These are phyloP conservation scores for Spiromastix sp. DNA, from an alignment of 2,329 filamentous ascomycete species.

Conservation along the genomic window DNA sequence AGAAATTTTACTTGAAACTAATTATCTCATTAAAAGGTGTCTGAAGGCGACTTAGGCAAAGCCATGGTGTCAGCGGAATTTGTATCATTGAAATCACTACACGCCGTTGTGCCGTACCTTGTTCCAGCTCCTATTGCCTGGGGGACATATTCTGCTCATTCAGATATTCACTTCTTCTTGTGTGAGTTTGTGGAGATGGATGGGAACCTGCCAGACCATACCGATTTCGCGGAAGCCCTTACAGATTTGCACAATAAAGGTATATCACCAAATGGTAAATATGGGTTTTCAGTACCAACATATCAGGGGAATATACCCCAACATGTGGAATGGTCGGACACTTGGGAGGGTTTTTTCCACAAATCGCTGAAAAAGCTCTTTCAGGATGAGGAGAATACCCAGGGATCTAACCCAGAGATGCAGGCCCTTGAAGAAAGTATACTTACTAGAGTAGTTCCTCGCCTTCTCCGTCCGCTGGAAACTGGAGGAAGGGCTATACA, in stretches of 20 bases:
- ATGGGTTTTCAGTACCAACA: conserved; percentile 18
- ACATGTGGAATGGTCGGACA: conserved; percentile 24
- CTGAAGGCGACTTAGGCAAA: conserved; percentile 15
- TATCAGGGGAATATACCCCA: conserved; percentile 21
- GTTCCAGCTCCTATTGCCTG: conserved; percentile 33
- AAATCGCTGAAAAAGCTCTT: conserved; percentile 23
- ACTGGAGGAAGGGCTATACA: conserved; percentile 29
- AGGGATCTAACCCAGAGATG: conserved; percentile 14
- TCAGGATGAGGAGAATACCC: conserved; percentile 17
- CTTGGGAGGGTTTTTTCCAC: conserved; percentile 30
- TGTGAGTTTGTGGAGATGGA: conserved; percentile 31
- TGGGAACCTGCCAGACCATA: conserved; percentile 19
- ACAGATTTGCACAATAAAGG: conserved; percentile 22
- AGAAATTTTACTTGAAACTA: no score
- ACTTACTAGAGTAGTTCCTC: conserved; percentile 36
- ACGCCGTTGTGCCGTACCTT: conserved; percentile 25
- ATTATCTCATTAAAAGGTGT: no score
- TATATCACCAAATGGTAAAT: conserved; percentile 24
- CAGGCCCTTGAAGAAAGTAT: conserved; percentile 17
- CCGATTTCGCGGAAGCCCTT: conserved; percentile 16
- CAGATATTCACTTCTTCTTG: conserved; percentile 33
- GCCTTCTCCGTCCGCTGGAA: conserved; percentile 36
- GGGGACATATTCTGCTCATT: conserved; percentile 24
- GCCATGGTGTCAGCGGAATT: conserved; percentile 32
- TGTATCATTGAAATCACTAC: conserved; percentile 30